Conservation (phyloP, 768 basidiomycete species). For the Multifurca ochricompacta region DNA sequence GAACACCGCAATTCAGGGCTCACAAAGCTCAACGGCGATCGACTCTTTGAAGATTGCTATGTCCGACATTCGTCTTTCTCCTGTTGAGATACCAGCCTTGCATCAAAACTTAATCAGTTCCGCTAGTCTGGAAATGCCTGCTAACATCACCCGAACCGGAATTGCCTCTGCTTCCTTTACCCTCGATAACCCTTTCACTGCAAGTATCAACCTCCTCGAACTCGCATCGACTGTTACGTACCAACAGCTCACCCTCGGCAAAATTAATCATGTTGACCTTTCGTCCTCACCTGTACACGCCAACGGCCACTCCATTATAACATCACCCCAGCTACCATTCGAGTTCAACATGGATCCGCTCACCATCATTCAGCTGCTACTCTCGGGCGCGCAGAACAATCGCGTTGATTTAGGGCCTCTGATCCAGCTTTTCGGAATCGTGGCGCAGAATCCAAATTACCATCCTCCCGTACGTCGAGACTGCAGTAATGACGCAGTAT, state of each 20-base stretch:
- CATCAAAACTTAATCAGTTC: constrained; percentile 52
- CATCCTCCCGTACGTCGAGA: constrained; percentile 41
- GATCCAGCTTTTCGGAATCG: constrained; percentile 44
- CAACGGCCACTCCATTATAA: constrained; percentile 48
- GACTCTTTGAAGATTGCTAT: constrained; percentile 54
- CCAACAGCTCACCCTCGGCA: constrained; percentile 48
- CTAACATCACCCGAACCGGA: constrained; percentile 52
- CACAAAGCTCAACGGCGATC: constrained; percentile 48
- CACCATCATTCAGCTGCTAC: constrained; percentile 52
- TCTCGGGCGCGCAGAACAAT: constrained; percentile 42
- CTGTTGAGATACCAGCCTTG: constrained; percentile 57
- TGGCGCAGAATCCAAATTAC: constrained; percentile 41
- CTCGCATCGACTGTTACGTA: constrained; percentile 48
- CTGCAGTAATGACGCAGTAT: neutral
- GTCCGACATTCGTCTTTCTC: constrained; percentile 49
- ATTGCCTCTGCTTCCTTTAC: constrained; percentile 50
- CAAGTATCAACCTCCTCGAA: constrained; percentile 55
- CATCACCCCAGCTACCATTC: constrained; percentile 50
- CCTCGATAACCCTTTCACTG: constrained; percentile 64
- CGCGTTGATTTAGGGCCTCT: constrained; percentile 56
- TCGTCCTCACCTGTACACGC: constrained; percentile 53
- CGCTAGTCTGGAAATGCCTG: constrained; percentile 52
- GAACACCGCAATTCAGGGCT: constrained; percentile 48
- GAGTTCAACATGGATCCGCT: constrained; percentile 56
- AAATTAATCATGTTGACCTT: constrained; percentile 46